A percentile compares a stretch with the other conserved stretches of the same genome.
Conservation (phyloP, 176 grass and related monocot species). For the Lolium multiflorum region DNA sequence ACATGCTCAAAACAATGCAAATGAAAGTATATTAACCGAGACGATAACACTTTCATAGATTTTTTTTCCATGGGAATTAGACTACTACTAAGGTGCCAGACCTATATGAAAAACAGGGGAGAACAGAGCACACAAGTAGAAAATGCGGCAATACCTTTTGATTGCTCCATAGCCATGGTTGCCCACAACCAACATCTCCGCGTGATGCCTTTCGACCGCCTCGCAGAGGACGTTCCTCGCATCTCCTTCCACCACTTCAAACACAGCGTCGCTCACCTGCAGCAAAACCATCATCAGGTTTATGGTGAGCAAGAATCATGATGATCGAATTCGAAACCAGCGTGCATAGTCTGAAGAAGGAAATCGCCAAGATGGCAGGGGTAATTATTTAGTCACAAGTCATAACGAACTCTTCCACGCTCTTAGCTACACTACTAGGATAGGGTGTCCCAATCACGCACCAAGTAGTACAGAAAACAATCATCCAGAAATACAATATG, state of each 20-base stretch:
- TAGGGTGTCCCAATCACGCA: neutral
- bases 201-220: constrained; percentile 74
- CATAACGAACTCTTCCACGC: neutral
- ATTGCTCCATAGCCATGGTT: constrained; percentile 93
- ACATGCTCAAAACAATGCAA: neutral
- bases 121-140: neutral
- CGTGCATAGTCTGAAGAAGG: neutral
- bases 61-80: neutral
- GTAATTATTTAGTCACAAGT: neutral
- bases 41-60: neutral
- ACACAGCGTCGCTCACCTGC: constrained; percentile 66
- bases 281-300: neutral
- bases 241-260: constrained; percentile 74
- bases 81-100: neutral
- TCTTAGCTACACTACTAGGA: neutral
- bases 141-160: constrained; percentile 57
- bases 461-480: neutral
- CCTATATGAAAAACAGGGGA: neutral
- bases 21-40: neutral
- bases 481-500: neutral
- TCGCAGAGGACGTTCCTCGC: constrained; percentile 79
- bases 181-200: constrained; percentile 82
- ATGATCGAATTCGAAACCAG: neutral
- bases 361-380: neutral
- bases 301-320: neutral